Evolutionary conservation across 2,329 filamentous ascomycete genomes (phyloP).

Genomic region (Pestalotiopsis sp.): DNA sequence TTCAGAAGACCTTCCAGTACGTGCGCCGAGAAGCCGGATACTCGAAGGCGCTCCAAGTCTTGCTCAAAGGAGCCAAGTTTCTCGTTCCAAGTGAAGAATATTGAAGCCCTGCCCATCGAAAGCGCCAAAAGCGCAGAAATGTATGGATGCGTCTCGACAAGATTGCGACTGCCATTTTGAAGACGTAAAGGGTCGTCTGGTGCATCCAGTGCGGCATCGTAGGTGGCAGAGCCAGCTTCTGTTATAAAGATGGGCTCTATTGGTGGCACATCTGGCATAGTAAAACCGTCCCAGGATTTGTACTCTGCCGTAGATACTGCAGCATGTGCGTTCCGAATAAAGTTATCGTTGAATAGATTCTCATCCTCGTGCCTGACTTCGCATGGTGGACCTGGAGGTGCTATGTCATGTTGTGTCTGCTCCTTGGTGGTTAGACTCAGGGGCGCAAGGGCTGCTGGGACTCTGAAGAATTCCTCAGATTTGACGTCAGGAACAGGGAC

Average conservation of each 20-base stretch:
- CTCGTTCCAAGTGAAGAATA: constrained; percentile 67
- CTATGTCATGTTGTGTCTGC: constrained; percentile 14
- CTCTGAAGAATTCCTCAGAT: constrained; percentile 45
- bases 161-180: constrained; percentile 38
- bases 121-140: constrained; percentile 64
- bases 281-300: constrained; percentile 73
- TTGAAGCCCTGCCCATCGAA: constrained; percentile 70
- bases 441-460: constrained; percentile 34
- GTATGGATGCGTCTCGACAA: constrained; percentile 53
- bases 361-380: constrained; percentile 26
- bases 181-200: constrained; percentile 41
- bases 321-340: constrained; percentile 45
- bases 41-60: constrained; percentile 46
- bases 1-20: constrained; percentile 49
- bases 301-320: constrained; percentile 42
- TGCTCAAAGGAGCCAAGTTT: constrained; percentile 55
- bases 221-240: constrained; percentile 67
- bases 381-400: constrained; percentile 19
- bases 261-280: constrained; percentile 40
- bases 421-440: constrained; percentile 13
- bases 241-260: constrained; percentile 59
- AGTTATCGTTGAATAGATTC: constrained; percentile 43
- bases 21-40: constrained; percentile 59
- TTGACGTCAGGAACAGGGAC: constrained; percentile 15
- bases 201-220: constrained; percentile 63